Evolutionary conservation across 2,329 filamentous ascomycete species (phyloP).

Genomic region (Nigrograna mackinnonii): DNA sequence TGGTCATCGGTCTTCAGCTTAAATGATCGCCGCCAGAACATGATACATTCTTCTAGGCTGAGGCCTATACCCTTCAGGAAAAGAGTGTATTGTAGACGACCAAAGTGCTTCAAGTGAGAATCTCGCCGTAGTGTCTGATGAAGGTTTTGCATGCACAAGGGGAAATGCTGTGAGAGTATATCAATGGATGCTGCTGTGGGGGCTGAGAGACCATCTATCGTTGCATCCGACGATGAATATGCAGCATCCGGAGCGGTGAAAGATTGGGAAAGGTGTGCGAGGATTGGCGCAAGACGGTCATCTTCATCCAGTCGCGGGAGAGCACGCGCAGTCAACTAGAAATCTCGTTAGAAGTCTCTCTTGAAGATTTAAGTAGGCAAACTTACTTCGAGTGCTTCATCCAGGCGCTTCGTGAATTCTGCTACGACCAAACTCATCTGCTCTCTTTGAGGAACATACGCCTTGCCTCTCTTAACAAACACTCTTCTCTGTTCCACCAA

Average conservation of each 20-base stretch:
- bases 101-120: conserved; percentile 89
- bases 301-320: conserved; percentile 94
- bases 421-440: conserved; percentile 87
- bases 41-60: conserved; percentile 84
- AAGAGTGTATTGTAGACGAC: conserved; percentile 89
- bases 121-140: conserved; percentile 86
- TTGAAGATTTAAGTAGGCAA: background rate
- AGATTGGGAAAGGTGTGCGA: conserved; percentile 87
- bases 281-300: conserved; percentile 78
- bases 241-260: conserved; percentile 89
- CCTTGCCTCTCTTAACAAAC: conserved; percentile 78
- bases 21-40: conserved; percentile 91
- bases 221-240: conserved; percentile 71
- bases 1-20: conserved; percentile 86
- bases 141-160: conserved; percentile 91
- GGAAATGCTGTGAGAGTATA: conserved; percentile 76
- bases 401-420: conserved; percentile 80
- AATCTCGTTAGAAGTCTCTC: conserved; percentile 5
- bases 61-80: conserved; percentile 97
- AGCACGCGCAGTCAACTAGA: conserved; percentile 81
- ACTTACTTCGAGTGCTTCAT: conserved; percentile 78
- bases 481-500: conserved; percentile 80
- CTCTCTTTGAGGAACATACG: conserved; percentile 86
- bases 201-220: conserved; percentile 75
- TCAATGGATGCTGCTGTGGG: conserved; percentile 69